phyloP scores from a whole-genome alignment of 306 rosid species.

The Albizia julibrissin region DNA sequence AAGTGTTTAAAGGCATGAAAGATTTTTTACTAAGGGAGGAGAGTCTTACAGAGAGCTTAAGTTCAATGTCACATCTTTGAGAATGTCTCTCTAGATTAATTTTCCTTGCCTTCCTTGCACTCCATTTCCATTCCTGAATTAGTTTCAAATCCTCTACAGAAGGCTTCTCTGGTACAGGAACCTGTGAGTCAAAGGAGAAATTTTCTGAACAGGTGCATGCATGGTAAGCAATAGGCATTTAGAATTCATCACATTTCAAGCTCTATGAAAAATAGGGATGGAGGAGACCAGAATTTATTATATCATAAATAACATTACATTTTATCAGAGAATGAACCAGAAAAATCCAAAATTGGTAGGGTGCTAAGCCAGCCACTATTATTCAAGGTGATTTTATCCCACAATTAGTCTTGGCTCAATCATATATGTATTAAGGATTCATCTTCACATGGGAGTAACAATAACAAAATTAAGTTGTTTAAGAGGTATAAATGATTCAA shows the following conservation, averaged over 20 bases:
- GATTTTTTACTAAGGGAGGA: slow-evolving; percentile 9
- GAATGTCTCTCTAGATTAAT: slow-evolving; percentile 84
- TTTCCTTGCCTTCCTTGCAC: slow-evolving; percentile 72
- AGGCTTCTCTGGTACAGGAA: slow-evolving; percentile 78
- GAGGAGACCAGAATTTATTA: background rate
- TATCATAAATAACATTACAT: background rate
- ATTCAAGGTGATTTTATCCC: background rate
- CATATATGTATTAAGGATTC: slow-evolving; percentile 4
- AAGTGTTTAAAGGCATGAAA: slow-evolving; percentile 5
- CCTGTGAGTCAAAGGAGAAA: slow-evolving; percentile 51
- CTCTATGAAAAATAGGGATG: background rate
- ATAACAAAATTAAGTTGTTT: background rate
- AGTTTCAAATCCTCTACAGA: slow-evolving; percentile 56
- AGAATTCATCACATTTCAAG: slow-evolving; percentile 1
- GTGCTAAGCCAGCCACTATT: slow-evolving; percentile 10
- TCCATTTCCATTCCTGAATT: slow-evolving; percentile 85
- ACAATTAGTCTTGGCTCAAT: background rate
- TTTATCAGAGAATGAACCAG: background rate
- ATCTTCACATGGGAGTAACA: background rate
- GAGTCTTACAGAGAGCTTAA: slow-evolving; percentile 82
- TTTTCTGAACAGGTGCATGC: slow-evolving; percentile 5
- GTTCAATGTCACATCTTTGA: slow-evolving; percentile 80
- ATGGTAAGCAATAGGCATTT: background rate
- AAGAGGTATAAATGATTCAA: background rate
- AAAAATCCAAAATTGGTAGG: background rate